These are phyloP conservation scores for Anisogramma anomala DNA, from an alignment of 2,329 filamentous ascomycete genomes.

Conservation along the genomic window DNA sequence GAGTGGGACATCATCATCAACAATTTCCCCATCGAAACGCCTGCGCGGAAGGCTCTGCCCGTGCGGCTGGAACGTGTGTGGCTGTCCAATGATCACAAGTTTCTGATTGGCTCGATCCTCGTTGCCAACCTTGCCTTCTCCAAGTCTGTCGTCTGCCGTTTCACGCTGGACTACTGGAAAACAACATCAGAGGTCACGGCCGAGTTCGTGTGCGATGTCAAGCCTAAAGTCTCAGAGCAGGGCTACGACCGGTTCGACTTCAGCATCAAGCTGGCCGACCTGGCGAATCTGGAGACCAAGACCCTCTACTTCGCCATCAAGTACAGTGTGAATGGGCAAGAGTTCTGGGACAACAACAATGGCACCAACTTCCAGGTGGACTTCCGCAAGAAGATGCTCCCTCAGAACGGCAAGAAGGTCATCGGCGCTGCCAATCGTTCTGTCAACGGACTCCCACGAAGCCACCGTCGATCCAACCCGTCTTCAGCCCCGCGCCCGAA, in stretches of 20 bases:
- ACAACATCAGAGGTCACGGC: constrained; percentile 88
- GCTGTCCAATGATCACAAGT: constrained; percentile 79
- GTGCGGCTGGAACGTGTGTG: constrained; percentile 79
- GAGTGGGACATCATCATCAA: constrained; percentile 81
- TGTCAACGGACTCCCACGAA: constrained; percentile 50
- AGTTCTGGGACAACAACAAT: constrained; percentile 93
- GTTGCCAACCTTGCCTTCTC: constrained; percentile 85
- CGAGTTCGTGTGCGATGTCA: constrained; percentile 75
- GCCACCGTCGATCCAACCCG: constrained; percentile 42
- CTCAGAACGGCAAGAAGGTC: constrained; percentile 45
- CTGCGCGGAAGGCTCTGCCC: constrained; percentile 50
- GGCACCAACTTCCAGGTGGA: constrained; percentile 85
- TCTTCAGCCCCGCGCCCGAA: constrained; percentile 35
- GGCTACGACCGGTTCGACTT: constrained; percentile 86
- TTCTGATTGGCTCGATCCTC: constrained; percentile 67
- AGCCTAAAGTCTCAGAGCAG: constrained; percentile 48
- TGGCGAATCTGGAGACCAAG: constrained; percentile 83
- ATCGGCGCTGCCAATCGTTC: constrained; percentile 40
- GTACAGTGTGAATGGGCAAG: constrained; percentile 71
- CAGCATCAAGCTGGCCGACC: constrained; percentile 82
- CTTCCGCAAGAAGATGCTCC: constrained; percentile 68
- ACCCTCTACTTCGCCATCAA: constrained; percentile 86
- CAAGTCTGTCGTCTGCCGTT: constrained; percentile 80
- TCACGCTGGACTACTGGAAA: constrained; percentile 97
- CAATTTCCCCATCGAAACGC: constrained; percentile 66